phyloP scores from a whole-genome alignment of 805 yeast genomes.

The Hyphopichia homilentoma region DNA sequence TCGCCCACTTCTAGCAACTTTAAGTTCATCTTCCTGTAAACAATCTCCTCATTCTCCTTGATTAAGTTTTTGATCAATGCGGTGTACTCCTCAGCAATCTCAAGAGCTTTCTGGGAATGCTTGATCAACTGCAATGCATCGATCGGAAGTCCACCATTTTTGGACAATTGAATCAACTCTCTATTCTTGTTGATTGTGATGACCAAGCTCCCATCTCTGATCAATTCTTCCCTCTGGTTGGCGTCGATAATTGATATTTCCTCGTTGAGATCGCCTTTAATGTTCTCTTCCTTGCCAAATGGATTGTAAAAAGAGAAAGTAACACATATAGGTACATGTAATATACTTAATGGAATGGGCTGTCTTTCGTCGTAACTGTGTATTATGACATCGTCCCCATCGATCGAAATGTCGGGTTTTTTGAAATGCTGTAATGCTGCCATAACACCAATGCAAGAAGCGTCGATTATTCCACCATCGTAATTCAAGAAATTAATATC shows the following conservation, averaged over 20 bases:
- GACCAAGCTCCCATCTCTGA: constrained; percentile 76
- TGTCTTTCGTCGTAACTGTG: constrained; percentile 76
- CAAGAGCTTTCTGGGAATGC: constrained; percentile 64
- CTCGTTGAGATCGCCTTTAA: constrained; percentile 58
- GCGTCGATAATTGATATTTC: constrained; percentile 75
- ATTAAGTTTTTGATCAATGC: constrained; percentile 56
- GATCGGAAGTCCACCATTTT: constrained; percentile 86
- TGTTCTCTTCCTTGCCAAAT: constrained; percentile 57
- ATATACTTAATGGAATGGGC: constrained; percentile 78
- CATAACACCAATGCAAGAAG: constrained; percentile 86
- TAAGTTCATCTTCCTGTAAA: constrained; percentile 37
- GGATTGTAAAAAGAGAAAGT: constrained; percentile 86
- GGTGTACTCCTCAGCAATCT: constrained; percentile 60
- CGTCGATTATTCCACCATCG: constrained; percentile 92
- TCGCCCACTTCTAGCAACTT: constrained; percentile 36
- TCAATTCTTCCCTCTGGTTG: constrained; percentile 66
- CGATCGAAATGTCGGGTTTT: constrained; percentile 70
- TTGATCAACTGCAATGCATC: constrained; percentile 67
- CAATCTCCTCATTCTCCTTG: constrained; percentile 47
- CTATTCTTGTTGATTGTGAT: constrained; percentile 86
- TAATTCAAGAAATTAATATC: constrained; percentile 85
- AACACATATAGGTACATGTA: constrained; percentile 88
- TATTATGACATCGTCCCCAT: constrained; percentile 54
- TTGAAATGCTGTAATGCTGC: constrained; percentile 78
- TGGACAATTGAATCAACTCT: constrained; percentile 85